Conservation (phyloP, 805 yeast species). For the Teunomyces kruisii region DNA sequence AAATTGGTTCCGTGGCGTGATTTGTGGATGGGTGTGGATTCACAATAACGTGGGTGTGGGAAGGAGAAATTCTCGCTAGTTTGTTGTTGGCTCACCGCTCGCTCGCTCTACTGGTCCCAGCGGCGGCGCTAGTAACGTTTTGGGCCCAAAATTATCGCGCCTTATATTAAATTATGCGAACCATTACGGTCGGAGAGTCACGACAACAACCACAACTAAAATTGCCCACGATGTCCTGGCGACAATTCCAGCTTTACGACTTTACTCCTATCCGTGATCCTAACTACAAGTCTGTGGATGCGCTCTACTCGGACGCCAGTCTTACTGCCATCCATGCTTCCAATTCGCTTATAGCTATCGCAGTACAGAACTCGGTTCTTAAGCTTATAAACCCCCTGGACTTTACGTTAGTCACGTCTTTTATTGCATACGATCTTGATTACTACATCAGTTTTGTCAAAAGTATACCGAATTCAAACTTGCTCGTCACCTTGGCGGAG, state of each 20-base stretch:
- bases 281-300: slow-evolving; percentile 54
- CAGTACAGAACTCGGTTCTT: slow-evolving; percentile 52
- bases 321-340: slow-evolving; percentile 64
- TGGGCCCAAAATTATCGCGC: slow-evolving; percentile 1
- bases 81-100: slow-evolving; percentile 1
- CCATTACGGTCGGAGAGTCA: too few species aligned
- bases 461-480: slow-evolving; percentile 46
- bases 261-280: slow-evolving; percentile 85
- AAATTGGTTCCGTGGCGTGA: slow-evolving; percentile 1
- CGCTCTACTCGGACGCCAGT: slow-evolving; percentile 77
- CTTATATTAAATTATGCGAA: not conserved
- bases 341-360: slow-evolving; percentile 55
- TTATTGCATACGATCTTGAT: slow-evolving; percentile 63
- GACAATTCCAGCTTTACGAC: slow-evolving; percentile 87
- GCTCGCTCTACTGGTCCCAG: not conserved
- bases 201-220: not conserved
- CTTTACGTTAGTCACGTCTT: slow-evolving; percentile 48
- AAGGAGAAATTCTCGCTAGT: slow-evolving; percentile 1
- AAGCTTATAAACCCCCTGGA: slow-evolving; percentile 52
- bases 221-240: slow-evolving; percentile 43
- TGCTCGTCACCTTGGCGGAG: slow-evolving; percentile 73
- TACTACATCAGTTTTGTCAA: slow-evolving; percentile 61
- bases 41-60: not conserved
- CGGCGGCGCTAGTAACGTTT: not conserved
- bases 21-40: not conserved